Evolutionary conservation across 768 basidiomycete genomes (phyloP), one percentile per base, ranked within the genome.

Genomic region (Auricularia sp.): DNA sequence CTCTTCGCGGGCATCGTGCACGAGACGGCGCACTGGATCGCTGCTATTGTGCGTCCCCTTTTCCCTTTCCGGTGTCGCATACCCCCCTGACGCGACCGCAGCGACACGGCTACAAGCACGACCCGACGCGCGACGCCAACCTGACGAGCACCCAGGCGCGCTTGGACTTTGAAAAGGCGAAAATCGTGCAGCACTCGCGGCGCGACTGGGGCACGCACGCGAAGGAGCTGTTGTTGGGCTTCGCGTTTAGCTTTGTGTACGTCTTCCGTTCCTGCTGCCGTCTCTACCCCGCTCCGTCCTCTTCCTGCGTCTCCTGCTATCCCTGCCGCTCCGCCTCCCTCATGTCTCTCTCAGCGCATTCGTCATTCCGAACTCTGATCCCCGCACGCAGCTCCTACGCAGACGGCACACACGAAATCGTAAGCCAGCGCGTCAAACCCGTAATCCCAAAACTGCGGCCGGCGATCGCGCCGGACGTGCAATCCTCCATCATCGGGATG

Each of bases 201-300:
- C 56, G 56, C 56, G 56, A 59, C 56, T 59, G 56, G 56, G 56
- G 56, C 56, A 59, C 56, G 56, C 56, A 59, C 56, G 56, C 56
- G 23, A 59, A 59, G 29, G 56, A 59, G 56, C 56, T 59, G 12
- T 29, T 59, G 23, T 18, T 59, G 4, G 56, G 56, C 3, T 59
- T 59, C 34, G 56, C 56, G 12, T 59, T 59, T 4, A 59, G 16
- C 21, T 59, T 59, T 29, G 34, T 59, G 56, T 59, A 35, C 56
- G 56, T 33, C 56, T 2, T 21, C 33, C 12, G 23, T 2, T 10
- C 56, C 56, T 29, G 8, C 29, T 1, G 8, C 21, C 29, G 7
- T 33, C 29, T 29, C 7, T 59, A 12, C 47, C 0, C 29, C 29
- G 29, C 29, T 29, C 29, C 29, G 29, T 29, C 29, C 29, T 29